Conservation (phyloP, 345 rosid genomes). For the Syzygium jambos region DNA sequence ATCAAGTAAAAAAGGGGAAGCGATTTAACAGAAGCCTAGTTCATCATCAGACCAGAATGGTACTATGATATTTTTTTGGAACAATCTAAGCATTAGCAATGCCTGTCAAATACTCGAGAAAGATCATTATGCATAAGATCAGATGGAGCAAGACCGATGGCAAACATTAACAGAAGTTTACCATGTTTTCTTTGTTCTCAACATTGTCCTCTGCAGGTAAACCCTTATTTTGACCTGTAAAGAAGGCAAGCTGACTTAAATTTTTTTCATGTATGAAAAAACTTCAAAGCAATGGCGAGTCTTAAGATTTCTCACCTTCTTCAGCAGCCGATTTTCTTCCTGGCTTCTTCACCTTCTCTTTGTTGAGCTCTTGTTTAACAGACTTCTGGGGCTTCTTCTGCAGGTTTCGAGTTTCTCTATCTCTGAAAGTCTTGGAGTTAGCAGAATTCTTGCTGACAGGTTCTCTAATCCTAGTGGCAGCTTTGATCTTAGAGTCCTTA, state of each 20-base stretch:
- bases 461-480: conserved; percentile 26
- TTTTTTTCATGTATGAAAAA: neutral
- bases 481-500: conserved; percentile 33
- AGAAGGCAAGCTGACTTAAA: neutral
- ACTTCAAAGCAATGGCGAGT: neutral
- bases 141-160: neutral
- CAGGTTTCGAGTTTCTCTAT: conserved; percentile 14
- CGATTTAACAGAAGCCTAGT: neutral
- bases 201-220: conserved; percentile 14
- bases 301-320: conserved; percentile 31
- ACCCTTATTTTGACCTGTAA: conserved; percentile 38
- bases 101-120: neutral
- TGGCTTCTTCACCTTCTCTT: conserved; percentile 33
- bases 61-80: neutral
- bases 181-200: conserved; percentile 87
- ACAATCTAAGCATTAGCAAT: neutral
- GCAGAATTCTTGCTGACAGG: conserved; percentile 24
- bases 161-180: conserved; percentile 7
- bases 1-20: neutral
- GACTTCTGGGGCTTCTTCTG: conserved; percentile 50
- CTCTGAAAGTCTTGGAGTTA: conserved; percentile 32
- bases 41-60: neutral
- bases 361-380: conserved; percentile 31
- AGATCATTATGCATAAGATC: neutral
- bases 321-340: conserved; percentile 31